Conservation (phyloP, 2,329 filamentous ascomycete genomes). For the Berkeleyomyces basicola region DNA sequence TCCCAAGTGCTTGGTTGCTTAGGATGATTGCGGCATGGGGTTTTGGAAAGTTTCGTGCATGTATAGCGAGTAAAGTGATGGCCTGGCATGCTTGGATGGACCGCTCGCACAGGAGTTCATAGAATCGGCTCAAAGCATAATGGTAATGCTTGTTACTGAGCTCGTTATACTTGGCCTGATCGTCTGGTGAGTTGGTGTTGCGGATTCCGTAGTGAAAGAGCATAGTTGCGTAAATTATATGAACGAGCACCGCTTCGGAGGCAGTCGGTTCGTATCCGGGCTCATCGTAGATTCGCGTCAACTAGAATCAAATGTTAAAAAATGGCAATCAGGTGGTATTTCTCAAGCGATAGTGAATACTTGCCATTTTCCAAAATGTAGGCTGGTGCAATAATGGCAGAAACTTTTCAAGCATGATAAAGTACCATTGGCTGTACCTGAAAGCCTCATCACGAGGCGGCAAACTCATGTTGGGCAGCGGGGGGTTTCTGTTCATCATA, state of each 20-base stretch:
- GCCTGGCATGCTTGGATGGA: conserved; percentile 56
- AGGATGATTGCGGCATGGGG: conserved; percentile 59
- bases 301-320: conserved; percentile 22
- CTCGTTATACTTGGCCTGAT: conserved; percentile 39
- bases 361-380: conserved; percentile 50
- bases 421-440: conserved; percentile 59
- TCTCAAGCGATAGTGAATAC: conserved; percentile 15
- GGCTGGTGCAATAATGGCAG: conserved; percentile 63
- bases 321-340: neutral
- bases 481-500: conserved; percentile 41
- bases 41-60: conserved; percentile 64
- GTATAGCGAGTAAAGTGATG: conserved; percentile 51
- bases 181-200: conserved; percentile 40
- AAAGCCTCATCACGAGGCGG: conserved; percentile 49
- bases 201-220: conserved; percentile 62
- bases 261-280: conserved; percentile 41
- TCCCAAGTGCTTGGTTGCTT: conserved; percentile 44
- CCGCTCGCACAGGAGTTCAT: conserved; percentile 43
- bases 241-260: conserved; percentile 52
- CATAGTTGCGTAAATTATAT: conserved; percentile 67
- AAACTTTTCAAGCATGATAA: conserved; percentile 54
- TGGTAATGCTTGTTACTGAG: conserved; percentile 65
- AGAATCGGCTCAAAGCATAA: conserved; percentile 53
- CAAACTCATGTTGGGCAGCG: conserved; percentile 37
- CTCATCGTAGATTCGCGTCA: conserved; percentile 54